A percentile compares a stretch with the other conserved stretches of the same genome.
These are phyloP conservation scores for Botrytis hyacinthi DNA, from an alignment of 2,329 filamentous ascomycete species.

Conservation along the genomic window DNA sequence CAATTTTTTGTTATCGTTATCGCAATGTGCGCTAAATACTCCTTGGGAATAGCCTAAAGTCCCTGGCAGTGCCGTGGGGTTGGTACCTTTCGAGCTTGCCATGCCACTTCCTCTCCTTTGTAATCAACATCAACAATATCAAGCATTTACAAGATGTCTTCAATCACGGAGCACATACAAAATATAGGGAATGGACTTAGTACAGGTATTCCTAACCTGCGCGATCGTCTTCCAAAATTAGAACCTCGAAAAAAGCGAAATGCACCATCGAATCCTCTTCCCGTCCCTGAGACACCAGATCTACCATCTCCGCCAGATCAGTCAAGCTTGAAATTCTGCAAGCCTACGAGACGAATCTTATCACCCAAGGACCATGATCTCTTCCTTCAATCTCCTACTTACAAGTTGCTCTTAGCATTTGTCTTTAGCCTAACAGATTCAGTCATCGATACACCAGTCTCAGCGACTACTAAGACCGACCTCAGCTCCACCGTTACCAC, in stretches of 20 bases:
- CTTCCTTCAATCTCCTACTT: conserved; percentile 75
- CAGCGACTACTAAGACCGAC: conserved; percentile 54
- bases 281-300: conserved; percentile 72
- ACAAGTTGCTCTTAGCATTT: conserved; percentile 75
- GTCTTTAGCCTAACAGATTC: conserved; percentile 83
- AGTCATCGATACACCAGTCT: conserved; percentile 68
- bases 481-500: conserved; percentile 59
- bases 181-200: conserved; percentile 19
- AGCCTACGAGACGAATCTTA: conserved; percentile 76
- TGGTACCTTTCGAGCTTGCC: not conserved
- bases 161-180: conserved; percentile 26
- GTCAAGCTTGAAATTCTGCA: conserved; percentile 58
- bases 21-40: conserved; percentile 15
- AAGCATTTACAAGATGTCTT: conserved; percentile 32
- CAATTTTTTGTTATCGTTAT: conserved; percentile 21
- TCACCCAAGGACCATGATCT: conserved; percentile 75
- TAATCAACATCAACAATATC: conserved; percentile 11
- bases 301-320: conserved; percentile 67
- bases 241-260: conserved; percentile 59
- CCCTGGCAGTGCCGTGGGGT: conserved; percentile 9
- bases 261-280: conserved; percentile 53
- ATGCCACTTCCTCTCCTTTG: not conserved
- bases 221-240: conserved; percentile 63
- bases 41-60: conserved; percentile 5
- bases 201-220: conserved; percentile 48